These are phyloP conservation scores for Chrysosporium keratinophilum DNA, from an alignment of 2,329 filamentous ascomycete species.

Conservation along the genomic window DNA sequence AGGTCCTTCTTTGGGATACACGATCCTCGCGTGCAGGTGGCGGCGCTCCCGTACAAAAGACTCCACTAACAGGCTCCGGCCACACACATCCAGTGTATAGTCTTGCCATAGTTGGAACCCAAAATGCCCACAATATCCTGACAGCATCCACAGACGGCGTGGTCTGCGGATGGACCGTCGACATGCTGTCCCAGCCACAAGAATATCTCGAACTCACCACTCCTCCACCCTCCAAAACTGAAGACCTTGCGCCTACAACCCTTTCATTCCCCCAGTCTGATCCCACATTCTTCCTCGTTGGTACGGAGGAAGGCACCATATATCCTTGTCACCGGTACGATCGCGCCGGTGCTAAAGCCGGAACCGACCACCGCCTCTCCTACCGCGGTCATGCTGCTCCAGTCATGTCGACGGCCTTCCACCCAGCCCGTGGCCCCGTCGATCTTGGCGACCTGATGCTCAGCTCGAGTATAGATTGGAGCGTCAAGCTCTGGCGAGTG, in stretches of 20 bases:
- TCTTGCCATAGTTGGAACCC: constrained; percentile 89
- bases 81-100: constrained; percentile 96
- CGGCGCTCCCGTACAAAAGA: constrained; percentile 76
- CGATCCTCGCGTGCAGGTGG: constrained; percentile 64
- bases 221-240: constrained; percentile 76
- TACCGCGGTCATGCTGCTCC: constrained; percentile 88
- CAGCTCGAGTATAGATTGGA: constrained; percentile 91
- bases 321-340: constrained; percentile 97
- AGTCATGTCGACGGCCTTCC: constrained; percentile 93
- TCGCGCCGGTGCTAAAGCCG: constrained; percentile 90
- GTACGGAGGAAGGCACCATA: constrained; percentile 91
- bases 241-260: constrained; percentile 88
- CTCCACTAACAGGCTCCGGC: constrained; percentile 83
- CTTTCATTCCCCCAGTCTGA: constrained; percentile 92
- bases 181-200: constrained; percentile 94
- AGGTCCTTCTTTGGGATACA: constrained; percentile 95
- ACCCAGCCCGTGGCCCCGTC: constrained; percentile 80
- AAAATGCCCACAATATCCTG: constrained; percentile 98
- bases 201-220: constrained; percentile 82
- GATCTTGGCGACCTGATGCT: constrained; percentile 91
- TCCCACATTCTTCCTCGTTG: constrained; percentile 93
- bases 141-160: constrained; percentile 94
- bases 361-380: constrained; percentile 76
- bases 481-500: constrained; percentile 92
- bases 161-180: constrained; percentile 93